Evolutionary conservation across 352 stramenopile species (phyloP).

Genomic region (Pythium sukuiense): DNA sequence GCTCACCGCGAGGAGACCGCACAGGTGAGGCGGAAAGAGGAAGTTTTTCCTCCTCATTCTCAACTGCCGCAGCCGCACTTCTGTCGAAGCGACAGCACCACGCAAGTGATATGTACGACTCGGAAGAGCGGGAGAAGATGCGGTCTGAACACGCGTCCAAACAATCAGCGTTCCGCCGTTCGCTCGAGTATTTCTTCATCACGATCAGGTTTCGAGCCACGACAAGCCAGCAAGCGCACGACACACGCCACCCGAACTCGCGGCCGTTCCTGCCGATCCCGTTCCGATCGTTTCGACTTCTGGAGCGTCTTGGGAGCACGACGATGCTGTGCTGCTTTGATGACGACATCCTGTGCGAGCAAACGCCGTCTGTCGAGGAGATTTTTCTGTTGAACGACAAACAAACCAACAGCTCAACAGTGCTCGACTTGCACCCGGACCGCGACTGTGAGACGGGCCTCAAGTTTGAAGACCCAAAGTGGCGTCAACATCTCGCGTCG

Average conservation of each 20-base stretch:
- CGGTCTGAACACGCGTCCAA: slow-evolving; percentile 67
- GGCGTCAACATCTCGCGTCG: slow-evolving; percentile 70
- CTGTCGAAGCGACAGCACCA: slow-evolving; percentile 20
- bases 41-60: background rate
- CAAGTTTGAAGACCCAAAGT: slow-evolving; percentile 88
- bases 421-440: slow-evolving; percentile 81
- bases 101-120: slow-evolving; percentile 71
- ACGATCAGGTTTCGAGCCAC: slow-evolving; percentile 68
- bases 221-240: slow-evolving; percentile 51
- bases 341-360: slow-evolving; percentile 84
- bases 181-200: slow-evolving; percentile 73
- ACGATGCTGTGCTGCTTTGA: slow-evolving; percentile 90
- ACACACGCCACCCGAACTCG: slow-evolving; percentile 23
- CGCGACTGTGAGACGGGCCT: slow-evolving; percentile 69
- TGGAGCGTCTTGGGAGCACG: slow-evolving; percentile 79
- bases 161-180: slow-evolving; percentile 63
- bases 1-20: background rate
- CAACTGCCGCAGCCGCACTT: slow-evolving; percentile 5
- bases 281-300: slow-evolving; percentile 73
- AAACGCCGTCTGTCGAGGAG: slow-evolving; percentile 76
- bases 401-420: slow-evolving; percentile 45
- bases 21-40: background rate
- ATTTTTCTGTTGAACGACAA: slow-evolving; percentile 86
- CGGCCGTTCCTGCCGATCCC: slow-evolving; percentile 49
- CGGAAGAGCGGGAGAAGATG: slow-evolving; percentile 81